Evolutionary conservation across 2,329 filamentous ascomycete species (phyloP).

Genomic region (Fusarium sp.): DNA sequence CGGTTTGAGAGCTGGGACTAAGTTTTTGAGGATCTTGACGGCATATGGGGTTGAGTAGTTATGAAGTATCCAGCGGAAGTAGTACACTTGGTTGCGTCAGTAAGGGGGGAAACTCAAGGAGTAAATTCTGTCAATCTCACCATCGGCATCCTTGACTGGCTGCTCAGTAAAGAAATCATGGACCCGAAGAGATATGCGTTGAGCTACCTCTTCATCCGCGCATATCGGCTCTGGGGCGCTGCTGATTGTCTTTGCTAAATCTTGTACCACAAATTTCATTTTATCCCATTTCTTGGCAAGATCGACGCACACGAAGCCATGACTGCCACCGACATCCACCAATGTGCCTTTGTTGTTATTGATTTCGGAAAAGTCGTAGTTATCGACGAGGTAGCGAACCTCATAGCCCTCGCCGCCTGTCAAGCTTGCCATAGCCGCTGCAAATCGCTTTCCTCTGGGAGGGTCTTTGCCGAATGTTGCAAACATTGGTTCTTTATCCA

Average conservation of each 20-base stretch:
- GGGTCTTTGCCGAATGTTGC: conserved; percentile 61
- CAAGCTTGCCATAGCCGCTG: conserved; percentile 63
- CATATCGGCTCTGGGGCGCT: conserved; percentile 57
- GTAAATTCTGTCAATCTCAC: conserved; percentile 41
- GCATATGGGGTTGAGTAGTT: conserved; percentile 67
- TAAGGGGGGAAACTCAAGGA: not conserved
- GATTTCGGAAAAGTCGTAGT: conserved; percentile 62
- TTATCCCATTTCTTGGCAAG: conserved; percentile 61
- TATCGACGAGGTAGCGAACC: conserved; percentile 61
- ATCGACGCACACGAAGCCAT: conserved; percentile 66
- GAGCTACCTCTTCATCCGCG: conserved; percentile 50
- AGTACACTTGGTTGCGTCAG: conserved; percentile 56
- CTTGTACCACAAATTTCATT: conserved; percentile 66
- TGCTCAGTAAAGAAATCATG: conserved; percentile 70
- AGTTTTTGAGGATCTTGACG: conserved; percentile 57
- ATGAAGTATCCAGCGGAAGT: conserved; percentile 69
- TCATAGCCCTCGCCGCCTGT: conserved; percentile 67
- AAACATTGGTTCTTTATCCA: conserved; percentile 63
- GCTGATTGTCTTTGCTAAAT: conserved; percentile 59
- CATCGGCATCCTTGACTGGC: conserved; percentile 61
- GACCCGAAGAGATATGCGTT: conserved; percentile 54
- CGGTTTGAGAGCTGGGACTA: conserved; percentile 65
- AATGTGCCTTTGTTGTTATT: conserved; percentile 58
- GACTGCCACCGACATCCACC: conserved; percentile 68
- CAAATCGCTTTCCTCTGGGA: conserved; percentile 60